Base-by-base conservation (phyloP, 2,329 filamentous ascomycete genomes). In the Penicillium aurantiogriseum region DNA sequence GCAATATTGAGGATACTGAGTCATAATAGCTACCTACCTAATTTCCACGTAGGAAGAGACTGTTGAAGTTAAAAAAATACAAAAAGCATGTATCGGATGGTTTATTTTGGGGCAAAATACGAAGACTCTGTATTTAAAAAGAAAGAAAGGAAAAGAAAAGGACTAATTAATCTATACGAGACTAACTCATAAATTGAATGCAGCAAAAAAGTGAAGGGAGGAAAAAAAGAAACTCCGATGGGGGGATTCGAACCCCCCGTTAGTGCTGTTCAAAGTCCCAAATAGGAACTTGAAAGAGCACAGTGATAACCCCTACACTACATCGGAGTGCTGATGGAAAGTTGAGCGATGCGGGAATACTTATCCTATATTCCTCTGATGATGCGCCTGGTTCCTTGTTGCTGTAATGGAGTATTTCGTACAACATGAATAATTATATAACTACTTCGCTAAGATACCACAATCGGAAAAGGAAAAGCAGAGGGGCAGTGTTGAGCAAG, bases 221-320 rank as follows among this genome's bases (percentile, higher is more conserved):
- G 15, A 51, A 25, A 44, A 51, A 45, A 51, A 51, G 3, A 27
- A 51, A 44, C 49, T 44, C 49, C 49, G 49, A 51, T 51, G 49
- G 36, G 49, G 49, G 49, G 49, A 51, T 51, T 51, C 49, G 49
- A 51, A 51, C 49, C 49, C 49, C 49, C 49, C 36, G 49, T 51
- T 51, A 42, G 49, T 29, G 49, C 49, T 51, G 49, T 51, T 31
- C 29, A 31, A 31, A 0, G 11, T 31, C 29, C 29, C 5, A 31
- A 13, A 31, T 11, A 31, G 29, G 29, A 13, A 31, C 29, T 31
- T 33, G 49, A 51, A 51, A 51, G 49, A 51, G 49, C 49, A 29
- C 49, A 51, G 49, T 51, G 49, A 51, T 51, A 51, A 51, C 49
- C 49, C 49, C 49, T 51, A 51, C 49, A 51, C 49, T 51, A 51